Evolutionary conservation across 306 rosid genomes (phyloP).

Genomic region (Fagus sylvatica): DNA sequence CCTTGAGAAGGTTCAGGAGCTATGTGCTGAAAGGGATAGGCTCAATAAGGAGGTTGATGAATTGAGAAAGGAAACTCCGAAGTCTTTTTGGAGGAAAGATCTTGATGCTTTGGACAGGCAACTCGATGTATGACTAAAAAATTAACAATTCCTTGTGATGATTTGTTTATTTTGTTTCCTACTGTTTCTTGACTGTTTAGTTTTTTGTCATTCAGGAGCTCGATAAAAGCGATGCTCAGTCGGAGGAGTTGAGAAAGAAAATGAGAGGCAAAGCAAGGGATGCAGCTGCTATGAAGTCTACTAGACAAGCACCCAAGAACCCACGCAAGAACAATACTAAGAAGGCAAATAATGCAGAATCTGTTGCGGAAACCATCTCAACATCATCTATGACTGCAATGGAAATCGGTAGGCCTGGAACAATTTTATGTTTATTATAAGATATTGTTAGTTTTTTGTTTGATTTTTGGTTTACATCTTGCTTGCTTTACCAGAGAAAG

Average conservation of each 20-base stretch:
- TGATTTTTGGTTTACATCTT: neutral
- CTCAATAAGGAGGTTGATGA: conserved; percentile 56
- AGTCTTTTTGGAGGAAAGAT: conserved; percentile 75
- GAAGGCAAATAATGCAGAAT: conserved; percentile 53
- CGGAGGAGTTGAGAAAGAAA: conserved; percentile 55
- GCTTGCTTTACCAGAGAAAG: conserved; percentile 44
- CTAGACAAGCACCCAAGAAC: conserved; percentile 53
- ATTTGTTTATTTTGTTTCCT: neutral
- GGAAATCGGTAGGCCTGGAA: conserved; percentile 57
- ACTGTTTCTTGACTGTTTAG: neutral
- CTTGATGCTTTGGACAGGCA: conserved; percentile 65
- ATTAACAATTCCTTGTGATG: neutral
- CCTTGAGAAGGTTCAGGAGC: conserved; percentile 71
- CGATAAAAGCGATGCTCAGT: conserved; percentile 53
- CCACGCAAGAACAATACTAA: conserved; percentile 60
- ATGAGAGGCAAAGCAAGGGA: conserved; percentile 42
- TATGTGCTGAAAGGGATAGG: conserved; percentile 59
- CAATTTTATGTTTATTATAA: neutral
- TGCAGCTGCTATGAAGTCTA: conserved; percentile 28
- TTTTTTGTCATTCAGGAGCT: conserved; percentile 50
- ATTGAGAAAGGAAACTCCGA: conserved; percentile 59
- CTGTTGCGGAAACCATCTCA: conserved; percentile 38
- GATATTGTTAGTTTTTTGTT: neutral
- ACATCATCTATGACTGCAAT: conserved; percentile 40
- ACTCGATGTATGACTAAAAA: conserved; percentile 55